Base-by-base conservation (phyloP, 805 yeast genomes). In the Vanderwaltozyma verrucispora region DNA sequence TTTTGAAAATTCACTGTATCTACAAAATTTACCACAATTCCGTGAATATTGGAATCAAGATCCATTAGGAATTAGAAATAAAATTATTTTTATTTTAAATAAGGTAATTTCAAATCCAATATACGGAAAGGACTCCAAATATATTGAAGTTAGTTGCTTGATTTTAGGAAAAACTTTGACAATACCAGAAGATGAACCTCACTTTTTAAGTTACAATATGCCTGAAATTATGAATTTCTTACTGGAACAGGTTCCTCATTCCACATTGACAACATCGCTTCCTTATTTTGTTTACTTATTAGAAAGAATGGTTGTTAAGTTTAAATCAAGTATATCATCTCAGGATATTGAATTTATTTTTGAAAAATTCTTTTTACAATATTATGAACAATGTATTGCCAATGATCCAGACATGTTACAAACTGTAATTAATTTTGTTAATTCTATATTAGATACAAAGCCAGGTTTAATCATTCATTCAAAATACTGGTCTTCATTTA, bases 61-160 rank as follows among this genome's bases (percentile, higher is more conserved):
- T 50, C 72, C 75, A 2, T 46, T 63, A 21, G 45, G 51, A 2
- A 56, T 77, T 15, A 74, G 74, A 41, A 41, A 53, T 5, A 57
- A 63, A 38, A 56, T 76, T 2, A 50, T 80, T 2, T 51, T 60
- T 11, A 52, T 63, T 14, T 66, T 73, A 37, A 63, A 77, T 0
- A 49, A 68, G 28, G 59, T 65, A 2, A 28, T 55, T 17, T 29
- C 48, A 2, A 60, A 57, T 38, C 58, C 50, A 1, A 53, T 54
- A 1, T 63, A 69, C 30, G 52, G 64, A 1, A 56, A 62, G 7
- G 74, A 70, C 39, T 50, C 74, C 0, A 64, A 67, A 4, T 61
- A 81, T 2, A 70, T 80, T 5, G 92, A 83, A 46, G 72, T 69
- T 20, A 69, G 81, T 20, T 74, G 86, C 41, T 62, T 67, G 6